Percentiles rank a stretch among this genome's conserved stretches.
These are phyloP conservation scores for Rhytidiadelphus loreus DNA, from an alignment of 225 moss, liverwort and hornwort genomes.

Conservation along the genomic window DNA sequence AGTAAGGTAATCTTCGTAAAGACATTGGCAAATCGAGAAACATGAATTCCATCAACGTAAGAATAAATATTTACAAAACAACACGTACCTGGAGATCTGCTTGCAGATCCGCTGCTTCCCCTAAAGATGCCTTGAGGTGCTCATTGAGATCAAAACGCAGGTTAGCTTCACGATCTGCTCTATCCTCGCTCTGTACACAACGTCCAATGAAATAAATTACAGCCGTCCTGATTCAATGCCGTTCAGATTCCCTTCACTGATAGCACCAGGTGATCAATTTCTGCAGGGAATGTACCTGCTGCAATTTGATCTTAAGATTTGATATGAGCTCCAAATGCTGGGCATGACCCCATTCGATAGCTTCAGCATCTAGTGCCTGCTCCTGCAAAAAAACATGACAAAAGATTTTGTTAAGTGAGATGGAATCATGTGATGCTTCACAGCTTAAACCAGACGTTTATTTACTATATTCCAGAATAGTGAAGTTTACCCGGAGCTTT, in stretches of 20 bases:
- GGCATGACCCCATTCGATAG: slow-evolving; percentile 29
- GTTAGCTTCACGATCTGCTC: slow-evolving; percentile 22
- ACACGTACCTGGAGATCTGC: slow-evolving; percentile 45
- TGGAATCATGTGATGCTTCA: background rate
- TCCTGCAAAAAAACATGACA: slow-evolving; percentile 12
- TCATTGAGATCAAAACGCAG: slow-evolving; percentile 21
- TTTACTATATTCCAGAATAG: background rate
- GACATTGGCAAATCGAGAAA: background rate
- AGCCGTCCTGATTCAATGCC: background rate
- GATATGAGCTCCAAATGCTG: slow-evolving; percentile 44
- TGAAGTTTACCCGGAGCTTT: slow-evolving; percentile 17
- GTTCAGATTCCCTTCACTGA: background rate
- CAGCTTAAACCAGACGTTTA: background rate
- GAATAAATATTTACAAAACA: background rate
- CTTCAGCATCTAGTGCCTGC: slow-evolving; percentile 23
- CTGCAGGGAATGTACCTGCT: slow-evolving; percentile 19
- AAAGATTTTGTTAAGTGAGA: background rate
- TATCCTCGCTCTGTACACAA: slow-evolving; percentile 41
- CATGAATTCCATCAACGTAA: background rate
- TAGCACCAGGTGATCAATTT: background rate
- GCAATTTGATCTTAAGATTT: slow-evolving; percentile 33
- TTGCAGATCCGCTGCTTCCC: slow-evolving; percentile 22
- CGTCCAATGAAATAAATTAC: background rate
- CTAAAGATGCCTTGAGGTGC: slow-evolving; percentile 30
- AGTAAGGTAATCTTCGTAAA: background rate